phyloP scores from a whole-genome alignment of 306 rosid species.

The Inga laurina region DNA sequence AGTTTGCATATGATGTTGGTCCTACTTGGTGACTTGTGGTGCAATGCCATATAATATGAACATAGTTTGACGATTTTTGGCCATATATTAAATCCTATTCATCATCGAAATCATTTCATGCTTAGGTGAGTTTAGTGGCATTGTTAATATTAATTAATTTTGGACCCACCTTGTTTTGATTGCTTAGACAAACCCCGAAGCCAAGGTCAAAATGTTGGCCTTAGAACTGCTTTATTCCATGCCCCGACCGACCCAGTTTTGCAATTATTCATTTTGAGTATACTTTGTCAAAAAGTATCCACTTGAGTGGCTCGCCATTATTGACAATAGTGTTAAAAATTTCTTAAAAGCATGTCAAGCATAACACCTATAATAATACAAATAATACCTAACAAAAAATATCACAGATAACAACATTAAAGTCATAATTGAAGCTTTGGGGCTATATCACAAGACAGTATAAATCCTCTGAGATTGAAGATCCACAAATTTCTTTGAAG shows the following conservation, averaged over 20 bases:
- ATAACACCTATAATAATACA: conserved; percentile 18
- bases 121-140: conserved; percentile 41
- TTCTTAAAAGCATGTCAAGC: conserved; percentile 28
- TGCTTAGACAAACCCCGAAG: conserved; percentile 42
- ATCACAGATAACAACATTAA: not conserved
- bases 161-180: conserved; percentile 59
- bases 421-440: conserved; percentile 16
- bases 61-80: conserved; percentile 28
- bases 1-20: conserved; percentile 20
- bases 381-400: not conserved
- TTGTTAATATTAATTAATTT: conserved; percentile 33
- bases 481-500: not conserved
- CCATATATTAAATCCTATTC: conserved; percentile 21
- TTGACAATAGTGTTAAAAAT: conserved; percentile 35
- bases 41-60: conserved; percentile 35
- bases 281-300: conserved; percentile 58
- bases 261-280: conserved; percentile 39
- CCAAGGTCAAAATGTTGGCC: conserved; percentile 54
- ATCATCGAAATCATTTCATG: conserved; percentile 34
- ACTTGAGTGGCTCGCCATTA: conserved; percentile 42
- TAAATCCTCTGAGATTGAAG: not conserved
- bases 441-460: not conserved
- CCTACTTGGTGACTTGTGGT: conserved; percentile 36
- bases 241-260: conserved; percentile 45
- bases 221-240: conserved; percentile 52